Percentiles rank a stretch among this genome's conserved stretches.
Conservation (phyloP, 352 stramenopile species). For the Phytophthora hibernalis region DNA sequence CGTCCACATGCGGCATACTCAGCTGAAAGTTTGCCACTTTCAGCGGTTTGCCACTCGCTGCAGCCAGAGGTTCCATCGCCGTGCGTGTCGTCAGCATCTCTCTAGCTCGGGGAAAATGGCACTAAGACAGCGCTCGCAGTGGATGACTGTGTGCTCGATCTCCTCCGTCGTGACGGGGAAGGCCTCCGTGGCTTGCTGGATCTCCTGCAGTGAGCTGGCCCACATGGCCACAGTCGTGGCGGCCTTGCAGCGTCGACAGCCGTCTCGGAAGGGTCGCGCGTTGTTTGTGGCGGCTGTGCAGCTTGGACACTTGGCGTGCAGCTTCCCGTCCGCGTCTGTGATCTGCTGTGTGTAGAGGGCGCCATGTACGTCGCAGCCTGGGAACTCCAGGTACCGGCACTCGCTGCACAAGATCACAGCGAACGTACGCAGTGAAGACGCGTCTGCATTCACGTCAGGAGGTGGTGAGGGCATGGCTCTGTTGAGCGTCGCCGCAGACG, state of each 20-base stretch:
- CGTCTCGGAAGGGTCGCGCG: slow-evolving; percentile 83
- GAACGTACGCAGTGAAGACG: slow-evolving; percentile 63
- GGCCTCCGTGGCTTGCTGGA: slow-evolving; percentile 68
- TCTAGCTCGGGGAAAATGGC: slow-evolving; percentile 77
- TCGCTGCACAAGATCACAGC: slow-evolving; percentile 83
- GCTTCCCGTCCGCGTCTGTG: slow-evolving; percentile 23
- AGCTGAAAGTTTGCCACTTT: slow-evolving; percentile 88
- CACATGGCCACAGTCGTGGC: slow-evolving; percentile 78
- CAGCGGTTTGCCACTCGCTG: slow-evolving; percentile 63
- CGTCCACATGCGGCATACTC: slow-evolving; percentile 90
- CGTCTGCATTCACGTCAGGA: slow-evolving; percentile 1
- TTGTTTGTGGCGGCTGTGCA: slow-evolving; percentile 87
- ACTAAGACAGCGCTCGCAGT: slow-evolving; percentile 76
- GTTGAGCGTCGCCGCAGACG: not conserved
- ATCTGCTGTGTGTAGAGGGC: slow-evolving; percentile 81
- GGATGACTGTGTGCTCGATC: slow-evolving; percentile 77
- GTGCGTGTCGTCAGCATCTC: slow-evolving; percentile 76
- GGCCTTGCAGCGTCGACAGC: slow-evolving; percentile 84
- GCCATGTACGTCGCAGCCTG: slow-evolving; percentile 86
- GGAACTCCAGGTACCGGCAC: slow-evolving; percentile 90
- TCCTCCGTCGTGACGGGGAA: slow-evolving; percentile 72
- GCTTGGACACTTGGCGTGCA: slow-evolving; percentile 84
- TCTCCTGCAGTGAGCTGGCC: slow-evolving; percentile 67
- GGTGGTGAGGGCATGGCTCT: slow-evolving; percentile 1
- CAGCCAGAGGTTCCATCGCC: slow-evolving; percentile 51